Evolutionary conservation across 1,284 basidiomycete species (phyloP).

Genomic region (Takashimella koratensis): DNA sequence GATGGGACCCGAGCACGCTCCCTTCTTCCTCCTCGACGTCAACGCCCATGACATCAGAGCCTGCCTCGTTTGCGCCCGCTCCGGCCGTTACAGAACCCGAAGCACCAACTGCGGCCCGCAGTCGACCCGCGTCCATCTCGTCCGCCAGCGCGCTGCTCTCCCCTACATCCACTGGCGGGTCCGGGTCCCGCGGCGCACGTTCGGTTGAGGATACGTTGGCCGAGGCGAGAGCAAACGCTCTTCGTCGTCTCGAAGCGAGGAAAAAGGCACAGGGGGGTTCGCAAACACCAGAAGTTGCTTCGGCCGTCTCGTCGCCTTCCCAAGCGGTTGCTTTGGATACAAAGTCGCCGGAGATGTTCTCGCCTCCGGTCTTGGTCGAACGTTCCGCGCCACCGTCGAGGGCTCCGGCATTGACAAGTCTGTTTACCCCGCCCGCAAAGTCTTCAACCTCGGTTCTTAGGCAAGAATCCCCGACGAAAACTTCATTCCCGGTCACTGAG

Average conservation of each 20-base stretch:
- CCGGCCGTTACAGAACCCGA: slow-evolving; percentile 3
- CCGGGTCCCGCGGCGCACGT: slow-evolving; percentile 13
- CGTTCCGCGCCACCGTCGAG: background rate
- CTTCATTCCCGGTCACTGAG: no score
- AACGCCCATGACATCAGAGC: slow-evolving; percentile 5
- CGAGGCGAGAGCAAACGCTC: slow-evolving; percentile 40
- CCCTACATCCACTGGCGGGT: background rate
- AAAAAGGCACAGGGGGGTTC: slow-evolving; percentile 28
- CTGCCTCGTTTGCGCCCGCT: slow-evolving; percentile 4
- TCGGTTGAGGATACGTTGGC: slow-evolving; percentile 38
- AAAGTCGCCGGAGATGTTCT: background rate
- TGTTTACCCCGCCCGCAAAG: slow-evolving; percentile 22
- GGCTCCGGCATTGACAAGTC: slow-evolving; percentile 2
- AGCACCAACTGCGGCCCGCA: slow-evolving; percentile 6
- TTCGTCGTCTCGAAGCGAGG: slow-evolving; percentile 37
- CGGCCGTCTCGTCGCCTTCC: background rate
- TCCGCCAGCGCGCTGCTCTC: slow-evolving; percentile 22
- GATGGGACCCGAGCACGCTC: slow-evolving; percentile 4
- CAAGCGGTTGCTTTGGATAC: background rate
- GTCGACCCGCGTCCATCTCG: slow-evolving; percentile 21
- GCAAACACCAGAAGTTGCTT: slow-evolving; percentile 4
- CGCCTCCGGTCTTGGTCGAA: background rate
- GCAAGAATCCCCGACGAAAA: no score
- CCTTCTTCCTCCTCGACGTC: slow-evolving; percentile 3
- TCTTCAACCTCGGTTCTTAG: slow-evolving; percentile 10